Evolutionary conservation across 2,329 filamentous ascomycete genomes (phyloP).

Genomic region (Cytospora piceicola): DNA sequence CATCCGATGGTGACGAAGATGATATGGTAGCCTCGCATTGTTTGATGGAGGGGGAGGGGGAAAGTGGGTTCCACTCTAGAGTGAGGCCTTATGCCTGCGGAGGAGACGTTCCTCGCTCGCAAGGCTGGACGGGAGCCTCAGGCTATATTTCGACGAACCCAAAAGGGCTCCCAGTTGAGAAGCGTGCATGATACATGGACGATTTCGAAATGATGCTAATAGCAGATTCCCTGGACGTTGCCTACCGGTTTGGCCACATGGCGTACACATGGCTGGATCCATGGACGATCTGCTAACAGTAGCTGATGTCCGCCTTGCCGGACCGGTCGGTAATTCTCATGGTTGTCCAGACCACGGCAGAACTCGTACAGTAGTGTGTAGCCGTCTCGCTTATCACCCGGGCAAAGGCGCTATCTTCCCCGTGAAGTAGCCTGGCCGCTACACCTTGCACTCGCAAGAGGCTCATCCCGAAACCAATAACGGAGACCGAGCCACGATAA

Average conservation of each 20-base stretch:
- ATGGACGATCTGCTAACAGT: background rate
- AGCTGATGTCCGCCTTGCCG: constrained; percentile 15
- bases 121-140: background rate
- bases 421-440: background rate
- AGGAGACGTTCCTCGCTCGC: background rate
- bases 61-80: background rate
- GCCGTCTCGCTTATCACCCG: background rate
- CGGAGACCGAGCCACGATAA: background rate
- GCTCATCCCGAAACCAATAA: background rate
- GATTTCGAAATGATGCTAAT: constrained; percentile 12
- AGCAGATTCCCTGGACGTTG: constrained; percentile 5
- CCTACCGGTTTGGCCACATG: constrained; percentile 22
- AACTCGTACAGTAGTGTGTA: background rate
- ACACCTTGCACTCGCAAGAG: constrained; percentile 3
- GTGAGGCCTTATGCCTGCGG: background rate
- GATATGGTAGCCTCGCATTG: background rate
- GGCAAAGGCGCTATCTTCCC: background rate
- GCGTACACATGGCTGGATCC: constrained; percentile 20
- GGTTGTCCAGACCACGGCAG: background rate
- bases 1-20: background rate
- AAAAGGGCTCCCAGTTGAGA: background rate
- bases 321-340: constrained; percentile 1
- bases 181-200: constrained; percentile 2
- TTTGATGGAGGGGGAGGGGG: no score
- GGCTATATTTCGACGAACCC: background rate